Conservation (phyloP, 192 early-diverging fungal genomes). For the Nowakowskiella sp. region DNA sequence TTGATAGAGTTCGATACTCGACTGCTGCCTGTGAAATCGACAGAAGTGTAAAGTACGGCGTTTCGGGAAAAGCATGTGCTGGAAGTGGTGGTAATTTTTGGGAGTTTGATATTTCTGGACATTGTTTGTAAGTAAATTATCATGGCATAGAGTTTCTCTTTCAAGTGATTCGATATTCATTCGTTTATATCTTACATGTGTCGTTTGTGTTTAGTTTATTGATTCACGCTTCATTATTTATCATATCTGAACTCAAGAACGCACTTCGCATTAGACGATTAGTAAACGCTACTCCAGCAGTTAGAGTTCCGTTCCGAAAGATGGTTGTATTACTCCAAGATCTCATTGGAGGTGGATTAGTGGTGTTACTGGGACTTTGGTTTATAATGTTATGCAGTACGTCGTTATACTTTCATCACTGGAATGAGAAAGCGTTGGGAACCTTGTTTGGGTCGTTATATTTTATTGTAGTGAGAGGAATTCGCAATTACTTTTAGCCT, state of each 20-base stretch:
- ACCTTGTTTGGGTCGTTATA: conserved; percentile 56
- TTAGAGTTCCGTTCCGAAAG: too few relatives aligned
- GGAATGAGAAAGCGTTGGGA: conserved; percentile 61
- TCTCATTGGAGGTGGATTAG: too few relatives aligned
- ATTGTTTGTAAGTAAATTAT: conserved; percentile 74
- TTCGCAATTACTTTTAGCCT: too few relatives aligned
- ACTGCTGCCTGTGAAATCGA: conserved; percentile 52
- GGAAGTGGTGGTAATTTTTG: conserved; percentile 60
- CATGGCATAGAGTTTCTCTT: conserved; percentile 57
- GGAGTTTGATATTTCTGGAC: conserved; percentile 83
- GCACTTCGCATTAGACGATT: too few relatives aligned
- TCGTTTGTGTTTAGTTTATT: too few relatives aligned
- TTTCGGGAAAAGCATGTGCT: conserved; percentile 32
- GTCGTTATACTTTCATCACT: conserved; percentile 68
- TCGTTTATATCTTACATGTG: conserved; percentile 10
- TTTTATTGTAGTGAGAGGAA: conserved; percentile 57
- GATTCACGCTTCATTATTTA: conserved; percentile 21
- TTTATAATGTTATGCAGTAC: conserved; percentile 70
- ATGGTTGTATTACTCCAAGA: too few relatives aligned
- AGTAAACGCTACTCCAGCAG: too few relatives aligned
- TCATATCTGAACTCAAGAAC: too few relatives aligned
- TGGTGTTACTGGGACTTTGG: conserved; percentile 56
- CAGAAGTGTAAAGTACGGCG: conserved; percentile 22
- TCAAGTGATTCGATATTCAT: background rate
- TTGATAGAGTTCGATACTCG: conserved; percentile 66